A percentile compares a stretch with the other conserved stretches of the same genome.
Evolutionary conservation across 2,329 filamentous ascomycete genomes (phyloP).

Genomic region (Lachnellula hyalina): DNA sequence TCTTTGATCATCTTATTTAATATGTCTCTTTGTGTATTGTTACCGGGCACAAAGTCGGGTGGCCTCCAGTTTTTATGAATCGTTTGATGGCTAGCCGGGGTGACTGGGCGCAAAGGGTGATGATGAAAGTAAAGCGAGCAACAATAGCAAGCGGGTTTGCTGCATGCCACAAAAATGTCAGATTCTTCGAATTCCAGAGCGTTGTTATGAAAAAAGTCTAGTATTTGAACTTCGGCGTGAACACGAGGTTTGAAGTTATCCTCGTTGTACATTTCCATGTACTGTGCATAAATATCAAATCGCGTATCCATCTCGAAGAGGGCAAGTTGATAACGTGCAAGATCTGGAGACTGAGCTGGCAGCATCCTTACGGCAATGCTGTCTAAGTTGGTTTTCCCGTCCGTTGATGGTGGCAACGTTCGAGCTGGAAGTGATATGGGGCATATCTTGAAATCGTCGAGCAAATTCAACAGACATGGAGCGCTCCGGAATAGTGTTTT

Average conservation of each 20-base stretch:
- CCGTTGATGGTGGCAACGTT: neutral
- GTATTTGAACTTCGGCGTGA: conserved; percentile 10
- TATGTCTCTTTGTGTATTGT: conserved; percentile 17
- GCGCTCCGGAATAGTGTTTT: conserved; percentile 35
- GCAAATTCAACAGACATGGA: conserved; percentile 27
- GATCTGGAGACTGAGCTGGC: neutral
- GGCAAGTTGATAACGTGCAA: neutral
- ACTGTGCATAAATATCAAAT: conserved; percentile 8
- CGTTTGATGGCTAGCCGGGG: conserved; percentile 26
- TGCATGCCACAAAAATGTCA: conserved; percentile 14
- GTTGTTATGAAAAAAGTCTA: conserved; percentile 6
- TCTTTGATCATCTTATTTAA: conserved; percentile 27
- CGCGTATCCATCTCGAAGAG: conserved; percentile 9
- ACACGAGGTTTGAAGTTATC: conserved; percentile 10
- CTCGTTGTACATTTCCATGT: conserved; percentile 1
- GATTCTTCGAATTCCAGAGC: conserved; percentile 4
- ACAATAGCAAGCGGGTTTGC: conserved; percentile 14
- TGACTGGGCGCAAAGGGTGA: conserved; percentile 27
- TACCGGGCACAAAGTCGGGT: conserved; percentile 17
- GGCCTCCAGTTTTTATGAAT: conserved; percentile 29
- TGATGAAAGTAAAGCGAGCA: conserved; percentile 27
- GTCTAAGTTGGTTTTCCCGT: neutral
- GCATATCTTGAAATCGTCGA: conserved; percentile 30
- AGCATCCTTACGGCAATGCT: neutral
- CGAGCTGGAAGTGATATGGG: neutral